Conservation (phyloP, 2,329 filamentous ascomycete genomes). For the Aspergillus pseudotamarii region DNA sequence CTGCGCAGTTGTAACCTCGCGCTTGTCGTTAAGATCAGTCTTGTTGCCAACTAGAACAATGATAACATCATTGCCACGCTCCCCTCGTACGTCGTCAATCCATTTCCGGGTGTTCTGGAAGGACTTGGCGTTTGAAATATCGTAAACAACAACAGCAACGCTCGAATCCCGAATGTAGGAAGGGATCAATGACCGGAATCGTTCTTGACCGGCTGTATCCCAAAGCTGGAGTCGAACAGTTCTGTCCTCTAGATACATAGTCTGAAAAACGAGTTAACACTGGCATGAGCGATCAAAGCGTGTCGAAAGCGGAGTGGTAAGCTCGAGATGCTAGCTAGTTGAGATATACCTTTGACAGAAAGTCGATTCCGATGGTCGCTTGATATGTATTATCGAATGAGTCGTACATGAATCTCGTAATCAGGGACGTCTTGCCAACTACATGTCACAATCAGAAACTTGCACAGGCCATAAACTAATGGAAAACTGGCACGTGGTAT, state of each 20-base stretch:
- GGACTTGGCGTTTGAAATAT: conserved; percentile 95
- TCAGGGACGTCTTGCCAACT: conserved; percentile 99
- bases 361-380: conserved; percentile 98
- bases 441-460: conserved; percentile 26
- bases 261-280: conserved; percentile 54
- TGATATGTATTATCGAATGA: conserved; percentile 99
- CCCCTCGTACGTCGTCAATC: conserved; percentile 97
- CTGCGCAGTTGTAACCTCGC: conserved; percentile 93
- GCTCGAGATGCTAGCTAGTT: background rate
- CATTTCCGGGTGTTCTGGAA: conserved; percentile 99
- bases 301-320: background rate
- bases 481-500: conserved; percentile 1
- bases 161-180: conserved; percentile 98
- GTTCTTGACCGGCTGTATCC: conserved; percentile 97
- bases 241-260: conserved; percentile 99
- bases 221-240: conserved; percentile 96
- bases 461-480: background rate
- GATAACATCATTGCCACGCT: conserved; percentile 97
- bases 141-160: conserved; percentile 97
- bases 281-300: background rate
- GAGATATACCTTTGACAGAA: conserved; percentile 82
- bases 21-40: conserved; percentile 97
- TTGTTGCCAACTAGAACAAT: conserved; percentile 99
- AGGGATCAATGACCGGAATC: conserved; percentile 94
- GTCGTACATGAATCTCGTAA: conserved; percentile 99